Percentiles rank a stretch among this genome's conserved stretches.
These are phyloP conservation scores for Brassica incana DNA, from an alignment of 345 rosid species.

Conservation along the genomic window DNA sequence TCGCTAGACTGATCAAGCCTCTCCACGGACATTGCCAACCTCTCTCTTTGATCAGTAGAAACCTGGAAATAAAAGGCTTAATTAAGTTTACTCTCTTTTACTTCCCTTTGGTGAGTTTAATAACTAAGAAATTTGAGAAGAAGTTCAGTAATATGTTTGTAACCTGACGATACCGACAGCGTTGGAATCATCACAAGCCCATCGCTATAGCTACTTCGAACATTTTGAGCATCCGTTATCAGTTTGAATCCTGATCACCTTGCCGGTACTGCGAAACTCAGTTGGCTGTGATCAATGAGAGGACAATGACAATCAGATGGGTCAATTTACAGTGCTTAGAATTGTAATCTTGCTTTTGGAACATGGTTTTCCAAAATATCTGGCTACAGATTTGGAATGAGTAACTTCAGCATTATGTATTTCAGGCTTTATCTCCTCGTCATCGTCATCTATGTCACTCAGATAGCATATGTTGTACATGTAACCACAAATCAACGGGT, in stretches of 20 bases:
- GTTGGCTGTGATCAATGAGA: too few species aligned
- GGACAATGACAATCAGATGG: too few species aligned
- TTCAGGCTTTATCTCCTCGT: neutral
- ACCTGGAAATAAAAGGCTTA: slow-evolving; percentile 40
- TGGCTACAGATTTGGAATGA: too few species aligned
- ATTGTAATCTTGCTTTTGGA: too few species aligned
- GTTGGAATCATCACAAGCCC: neutral
- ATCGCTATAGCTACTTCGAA: neutral
- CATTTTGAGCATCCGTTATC: neutral
- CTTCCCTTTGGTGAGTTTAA: neutral
- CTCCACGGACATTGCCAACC: slow-evolving; percentile 67
- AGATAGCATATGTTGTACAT: neutral
- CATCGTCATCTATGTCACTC: neutral
- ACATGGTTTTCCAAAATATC: too few species aligned
- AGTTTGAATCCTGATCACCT: neutral
- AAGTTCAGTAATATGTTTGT: neutral
- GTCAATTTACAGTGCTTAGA: too few species aligned
- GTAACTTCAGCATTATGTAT: neutral
- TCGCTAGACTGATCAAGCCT: slow-evolving; percentile 68
- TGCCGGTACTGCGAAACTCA: neutral
- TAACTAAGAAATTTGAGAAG: neutral
- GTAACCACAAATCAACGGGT: neutral
- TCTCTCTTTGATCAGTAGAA: slow-evolving; percentile 67
- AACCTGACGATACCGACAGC: neutral
- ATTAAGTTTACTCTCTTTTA: neutral